Evolutionary conservation across 148 eudicot species (phyloP).

Genomic region (Dianthus caryophyllus): DNA sequence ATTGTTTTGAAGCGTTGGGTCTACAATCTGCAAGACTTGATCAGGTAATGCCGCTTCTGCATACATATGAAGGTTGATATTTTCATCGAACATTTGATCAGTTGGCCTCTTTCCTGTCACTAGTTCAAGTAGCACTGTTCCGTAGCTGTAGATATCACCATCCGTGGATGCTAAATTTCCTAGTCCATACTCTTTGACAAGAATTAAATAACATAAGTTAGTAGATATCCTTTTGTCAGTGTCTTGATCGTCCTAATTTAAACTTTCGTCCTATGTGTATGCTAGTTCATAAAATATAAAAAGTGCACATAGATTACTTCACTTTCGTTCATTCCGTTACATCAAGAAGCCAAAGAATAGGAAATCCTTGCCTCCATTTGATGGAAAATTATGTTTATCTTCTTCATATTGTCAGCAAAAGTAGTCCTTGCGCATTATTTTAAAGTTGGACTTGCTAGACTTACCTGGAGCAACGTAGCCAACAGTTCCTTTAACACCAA

Average conservation of each 20-base stretch:
- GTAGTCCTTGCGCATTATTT: not conserved
- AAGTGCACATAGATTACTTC: no score
- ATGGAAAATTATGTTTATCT: no score
- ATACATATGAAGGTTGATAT: slow-evolving; percentile 15
- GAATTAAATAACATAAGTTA: not conserved
- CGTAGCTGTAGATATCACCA: slow-evolving; percentile 18
- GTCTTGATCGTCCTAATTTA: no score
- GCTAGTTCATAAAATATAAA: no score
- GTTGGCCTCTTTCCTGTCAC: slow-evolving; percentile 18
- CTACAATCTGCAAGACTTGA: slow-evolving; percentile 16
- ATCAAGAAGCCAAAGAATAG: no score
- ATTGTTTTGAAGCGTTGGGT: not conserved
- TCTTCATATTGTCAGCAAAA: no score
- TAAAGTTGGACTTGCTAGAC: not conserved
- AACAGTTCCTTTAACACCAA: slow-evolving; percentile 28
- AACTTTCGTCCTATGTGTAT: no score
- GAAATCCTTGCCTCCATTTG: no score
- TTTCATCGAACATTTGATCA: slow-evolving; percentile 6
- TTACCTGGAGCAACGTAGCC: slow-evolving; percentile 35
- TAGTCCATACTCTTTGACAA: slow-evolving; percentile 8
- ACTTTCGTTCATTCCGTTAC: no score
- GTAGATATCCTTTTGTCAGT: no score
- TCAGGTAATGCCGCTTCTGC: slow-evolving; percentile 19
- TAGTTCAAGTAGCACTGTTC: slow-evolving; percentile 15
- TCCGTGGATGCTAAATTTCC: not conserved